Conservation (phyloP, 257 asterid genomes). For the Eustoma russellianum region DNA sequence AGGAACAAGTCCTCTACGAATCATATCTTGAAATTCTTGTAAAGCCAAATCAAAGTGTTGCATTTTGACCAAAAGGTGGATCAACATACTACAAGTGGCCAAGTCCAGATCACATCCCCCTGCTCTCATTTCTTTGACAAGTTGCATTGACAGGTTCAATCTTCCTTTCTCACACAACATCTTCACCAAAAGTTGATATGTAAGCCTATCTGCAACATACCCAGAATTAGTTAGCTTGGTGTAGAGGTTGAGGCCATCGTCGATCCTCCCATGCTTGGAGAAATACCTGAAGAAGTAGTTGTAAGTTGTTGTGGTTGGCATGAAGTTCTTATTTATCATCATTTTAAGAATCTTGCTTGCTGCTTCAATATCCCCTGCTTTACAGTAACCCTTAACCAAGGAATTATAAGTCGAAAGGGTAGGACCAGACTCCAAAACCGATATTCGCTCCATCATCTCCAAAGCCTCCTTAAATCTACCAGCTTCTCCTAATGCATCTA, state of each 20-base stretch:
- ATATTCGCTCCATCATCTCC: conserved; percentile 61
- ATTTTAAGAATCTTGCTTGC: conserved; percentile 59
- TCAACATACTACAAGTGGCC: conserved; percentile 70
- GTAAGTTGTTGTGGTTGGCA: conserved; percentile 59
- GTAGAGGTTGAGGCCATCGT: conserved; percentile 64
- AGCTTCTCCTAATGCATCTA: conserved; percentile 84
- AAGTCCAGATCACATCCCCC: conserved; percentile 74
- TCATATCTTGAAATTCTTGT: conserved; percentile 58
- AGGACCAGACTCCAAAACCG: conserved; percentile 60
- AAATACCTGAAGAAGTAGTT: conserved; percentile 65
- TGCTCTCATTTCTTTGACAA: conserved; percentile 60
- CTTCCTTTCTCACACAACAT: conserved; percentile 58
- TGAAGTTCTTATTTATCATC: conserved; percentile 51
- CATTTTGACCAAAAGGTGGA: conserved; percentile 49
- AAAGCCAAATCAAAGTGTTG: conserved; percentile 49
- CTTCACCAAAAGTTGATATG: conserved; percentile 68
- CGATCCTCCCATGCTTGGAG: conserved; percentile 46
- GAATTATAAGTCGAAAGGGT: conserved; percentile 74
- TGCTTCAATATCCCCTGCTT: conserved; percentile 65
- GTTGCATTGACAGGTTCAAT: conserved; percentile 29
- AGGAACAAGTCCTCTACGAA: conserved; percentile 78
- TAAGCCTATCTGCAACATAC: conserved; percentile 51
- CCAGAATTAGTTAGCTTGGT: conserved; percentile 50
- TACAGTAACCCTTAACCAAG: conserved; percentile 77
- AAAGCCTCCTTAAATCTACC: conserved; percentile 74